Conservation (phyloP, 2,329 filamentous ascomycete species). For the Metarhizium brunneum region DNA sequence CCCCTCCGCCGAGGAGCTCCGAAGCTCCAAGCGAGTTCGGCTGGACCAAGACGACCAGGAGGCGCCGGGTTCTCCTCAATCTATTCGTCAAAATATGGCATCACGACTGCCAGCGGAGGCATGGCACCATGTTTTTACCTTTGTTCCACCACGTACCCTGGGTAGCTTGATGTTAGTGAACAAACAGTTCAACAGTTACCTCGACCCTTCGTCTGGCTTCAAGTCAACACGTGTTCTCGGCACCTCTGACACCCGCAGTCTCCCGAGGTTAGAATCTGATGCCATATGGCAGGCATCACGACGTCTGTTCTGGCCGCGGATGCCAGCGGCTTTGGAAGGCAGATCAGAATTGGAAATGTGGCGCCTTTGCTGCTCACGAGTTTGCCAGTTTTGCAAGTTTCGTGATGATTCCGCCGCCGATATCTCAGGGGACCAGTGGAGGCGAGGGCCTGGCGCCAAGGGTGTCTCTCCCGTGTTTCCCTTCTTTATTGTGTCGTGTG, state of each 20-base stretch:
- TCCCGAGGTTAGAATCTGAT: constrained; percentile 43
- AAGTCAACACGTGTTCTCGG: constrained; percentile 12
- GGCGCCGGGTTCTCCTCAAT: background rate
- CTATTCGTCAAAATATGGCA: constrained; percentile 5
- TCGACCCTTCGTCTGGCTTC: constrained; percentile 36
- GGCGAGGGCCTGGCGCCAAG: constrained; percentile 50
- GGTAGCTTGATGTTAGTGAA: constrained; percentile 59
- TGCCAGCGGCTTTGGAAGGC: constrained; percentile 58
- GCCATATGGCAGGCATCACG: constrained; percentile 63
- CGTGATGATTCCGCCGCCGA: constrained; percentile 13
- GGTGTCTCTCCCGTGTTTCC: constrained; percentile 60
- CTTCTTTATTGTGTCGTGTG: constrained; percentile 59
- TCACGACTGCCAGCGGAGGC: constrained; percentile 46
- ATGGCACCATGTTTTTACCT: constrained; percentile 63
- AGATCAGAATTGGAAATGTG: constrained; percentile 70
- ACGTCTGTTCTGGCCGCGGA: constrained; percentile 52
- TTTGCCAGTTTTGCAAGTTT: constrained; percentile 61
- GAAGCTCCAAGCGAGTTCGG: constrained; percentile 6
- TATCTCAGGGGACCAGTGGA: constrained; percentile 35
- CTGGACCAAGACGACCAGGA: background rate
- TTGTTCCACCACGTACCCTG: constrained; percentile 53
- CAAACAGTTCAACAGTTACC: constrained; percentile 53
- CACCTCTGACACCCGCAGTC: constrained; percentile 12
- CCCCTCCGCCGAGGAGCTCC: background rate
- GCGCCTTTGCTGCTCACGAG: constrained; percentile 51